These are phyloP conservation scores for Phytophthora melonis DNA, from an alignment of 352 stramenopile species.

Conservation along the genomic window DNA sequence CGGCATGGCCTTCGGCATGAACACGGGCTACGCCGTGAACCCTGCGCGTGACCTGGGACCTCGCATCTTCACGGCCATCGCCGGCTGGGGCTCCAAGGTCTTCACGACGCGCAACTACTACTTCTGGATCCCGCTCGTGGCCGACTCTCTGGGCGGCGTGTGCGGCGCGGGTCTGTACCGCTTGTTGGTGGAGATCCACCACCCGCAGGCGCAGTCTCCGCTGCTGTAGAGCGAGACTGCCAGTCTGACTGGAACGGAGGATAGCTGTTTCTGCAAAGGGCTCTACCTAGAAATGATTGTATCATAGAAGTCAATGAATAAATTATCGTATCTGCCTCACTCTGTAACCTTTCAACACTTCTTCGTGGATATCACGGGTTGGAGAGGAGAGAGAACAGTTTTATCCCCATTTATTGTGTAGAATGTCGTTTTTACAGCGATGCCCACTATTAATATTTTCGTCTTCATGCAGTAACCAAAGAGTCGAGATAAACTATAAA, in stretches of 20 bases:
- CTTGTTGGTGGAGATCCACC: slow-evolving; percentile 51
- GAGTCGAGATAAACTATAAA: neutral
- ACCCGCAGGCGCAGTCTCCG: slow-evolving; percentile 36
- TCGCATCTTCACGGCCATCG: slow-evolving; percentile 42
- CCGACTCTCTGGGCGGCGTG: slow-evolving; percentile 33
- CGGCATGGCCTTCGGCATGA: slow-evolving; percentile 65
- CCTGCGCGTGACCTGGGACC: slow-evolving; percentile 57
- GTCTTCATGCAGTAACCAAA: no score
- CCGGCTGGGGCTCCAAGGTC: slow-evolving; percentile 53
- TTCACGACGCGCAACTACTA: slow-evolving; percentile 53
- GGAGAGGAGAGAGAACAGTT: no score
- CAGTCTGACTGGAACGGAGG: neutral
- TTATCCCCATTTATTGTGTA: no score
- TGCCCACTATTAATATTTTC: no score
- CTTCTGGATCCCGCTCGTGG: slow-evolving; percentile 66
- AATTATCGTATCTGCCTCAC: no score
- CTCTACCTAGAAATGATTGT: no score
- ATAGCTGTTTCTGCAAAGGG: no score
- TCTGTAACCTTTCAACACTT: no score
- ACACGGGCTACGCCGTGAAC: slow-evolving; percentile 63
- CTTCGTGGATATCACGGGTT: no score
- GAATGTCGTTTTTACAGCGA: no score
- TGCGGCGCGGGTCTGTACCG: slow-evolving; percentile 45
- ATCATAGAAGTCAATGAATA: no score
- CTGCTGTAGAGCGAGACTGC: neutral